phyloP scores from a whole-genome alignment of 768 basidiomycete genomes.

The Pleurotus tuoliensis region DNA sequence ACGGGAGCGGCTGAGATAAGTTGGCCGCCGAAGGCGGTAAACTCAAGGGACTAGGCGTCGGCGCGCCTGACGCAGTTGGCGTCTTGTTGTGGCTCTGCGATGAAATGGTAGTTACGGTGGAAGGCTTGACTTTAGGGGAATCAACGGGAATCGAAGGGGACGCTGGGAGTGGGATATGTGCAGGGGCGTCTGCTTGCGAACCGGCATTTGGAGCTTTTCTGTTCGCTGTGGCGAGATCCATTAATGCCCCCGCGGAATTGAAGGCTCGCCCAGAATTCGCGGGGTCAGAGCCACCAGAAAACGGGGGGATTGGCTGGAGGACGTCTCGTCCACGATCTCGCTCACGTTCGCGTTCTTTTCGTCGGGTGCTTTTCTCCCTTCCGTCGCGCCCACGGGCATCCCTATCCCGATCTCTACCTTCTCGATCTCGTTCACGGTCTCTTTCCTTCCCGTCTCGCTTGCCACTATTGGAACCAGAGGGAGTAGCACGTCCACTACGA shows the following conservation, averaged over 20 bases:
- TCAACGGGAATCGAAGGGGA: not conserved
- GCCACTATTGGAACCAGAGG: not conserved
- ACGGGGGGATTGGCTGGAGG: not conserved
- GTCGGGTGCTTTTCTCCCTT: slow-evolving; percentile 7
- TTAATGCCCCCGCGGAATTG: not conserved
- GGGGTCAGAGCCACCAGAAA: not conserved
- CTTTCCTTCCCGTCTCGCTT: slow-evolving; percentile 15
- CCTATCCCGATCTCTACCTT: slow-evolving; percentile 11
- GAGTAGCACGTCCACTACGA: slow-evolving; percentile 15
- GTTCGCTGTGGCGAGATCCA: not conserved
- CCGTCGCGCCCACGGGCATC: slow-evolving; percentile 7
- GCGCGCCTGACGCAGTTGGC: not conserved
- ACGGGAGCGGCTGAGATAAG: slow-evolving; percentile 13
- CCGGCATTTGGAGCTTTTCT: not conserved
- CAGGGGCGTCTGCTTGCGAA: not conserved
- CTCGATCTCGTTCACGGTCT: slow-evolving; percentile 18
- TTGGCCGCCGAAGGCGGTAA: not conserved
- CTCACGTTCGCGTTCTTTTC: slow-evolving; percentile 14
- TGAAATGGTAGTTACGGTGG: not conserved
- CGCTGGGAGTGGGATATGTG: not conserved
- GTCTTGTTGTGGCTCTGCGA: not conserved
- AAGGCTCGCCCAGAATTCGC: not conserved
- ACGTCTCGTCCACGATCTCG: slow-evolving; percentile 2
- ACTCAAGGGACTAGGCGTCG: not conserved
- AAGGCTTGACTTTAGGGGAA: not conserved